Base-by-base conservation (phyloP, 1,284 basidiomycete genomes). In the Kalmanozyma brasiliensis region DNA sequence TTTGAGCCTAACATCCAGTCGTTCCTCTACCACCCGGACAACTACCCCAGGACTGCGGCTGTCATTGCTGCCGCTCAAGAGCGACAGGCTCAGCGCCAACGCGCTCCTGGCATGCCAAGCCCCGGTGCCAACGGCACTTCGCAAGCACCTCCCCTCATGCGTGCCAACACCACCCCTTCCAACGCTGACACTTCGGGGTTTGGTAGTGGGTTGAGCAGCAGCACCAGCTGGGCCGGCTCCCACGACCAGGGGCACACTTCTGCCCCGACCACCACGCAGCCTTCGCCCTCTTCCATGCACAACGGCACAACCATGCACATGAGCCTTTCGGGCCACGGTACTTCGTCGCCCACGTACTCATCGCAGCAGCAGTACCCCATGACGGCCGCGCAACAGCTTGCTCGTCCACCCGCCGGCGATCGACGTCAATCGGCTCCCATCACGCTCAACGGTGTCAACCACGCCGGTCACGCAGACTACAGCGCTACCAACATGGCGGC, bases 1-100 rank as follows among this genome's bases (percentile, higher is more conserved):
- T 82, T 82, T 49, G 80, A 82, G 67, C 62, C 71, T 49, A 81
- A 82, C 73, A 80, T 82, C 45, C 77, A 80, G 65, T 76, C 78
- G 38, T 81, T 81, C 68, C 67, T 81, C 37, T 81, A 81, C 65
- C 77, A 80, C 49, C 80, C 80, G 10, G 80, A 82, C 65, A 81
- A 81, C 63, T 79, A 80, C 51, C 79, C 76, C 4, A 63, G 79
- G 29, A 81, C 79, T 16, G 77, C 78, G 8, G 79, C 79, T 22
- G 79, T 81, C 35, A 80, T 81, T 59, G 78, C 79, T 33, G 79
- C 79, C 10, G 79, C 79, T 36, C 78, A 78, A 52, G 77, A 81
- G 70, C 73, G 78, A 33, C 73, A 80, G 35, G 74, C 69, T 33
- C 72, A 75, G 53, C 65, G 76, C 13, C 72, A 78, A 52, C 57